Percentiles rank a stretch among this genome's conserved stretches.
Conservation (phyloP, 768 basidiomycete genomes). For the Mycena capillaripes region DNA sequence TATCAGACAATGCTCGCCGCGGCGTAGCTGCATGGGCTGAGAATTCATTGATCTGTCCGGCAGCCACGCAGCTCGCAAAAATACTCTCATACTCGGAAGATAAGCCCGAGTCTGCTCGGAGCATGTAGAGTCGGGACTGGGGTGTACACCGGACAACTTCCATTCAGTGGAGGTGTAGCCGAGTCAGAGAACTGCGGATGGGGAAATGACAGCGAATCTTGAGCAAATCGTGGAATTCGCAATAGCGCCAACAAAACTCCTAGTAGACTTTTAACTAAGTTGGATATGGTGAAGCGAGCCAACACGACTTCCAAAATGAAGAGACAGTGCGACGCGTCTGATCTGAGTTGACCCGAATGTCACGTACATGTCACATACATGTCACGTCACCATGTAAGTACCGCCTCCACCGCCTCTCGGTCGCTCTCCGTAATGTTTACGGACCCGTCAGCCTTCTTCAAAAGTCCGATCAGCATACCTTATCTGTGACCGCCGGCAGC, state of each 20-base stretch:
- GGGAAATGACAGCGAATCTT: no score
- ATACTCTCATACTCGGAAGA: background rate
- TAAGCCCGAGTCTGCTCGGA: no score
- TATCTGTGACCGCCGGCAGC: background rate
- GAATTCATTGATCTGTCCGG: background rate
- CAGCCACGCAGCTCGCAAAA: background rate
- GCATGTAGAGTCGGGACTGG: no score
- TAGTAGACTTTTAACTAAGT: background rate
- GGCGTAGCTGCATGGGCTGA: background rate
- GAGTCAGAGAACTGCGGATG: no score
- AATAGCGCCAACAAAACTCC: no score
- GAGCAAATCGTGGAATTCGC: no score
- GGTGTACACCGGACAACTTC: no score
- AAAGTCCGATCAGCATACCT: background rate
- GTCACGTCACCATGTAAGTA: background rate
- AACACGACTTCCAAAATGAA: no score
- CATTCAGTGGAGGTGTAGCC: no score
- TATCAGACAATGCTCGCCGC: background rate
- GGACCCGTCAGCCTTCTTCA: background rate
- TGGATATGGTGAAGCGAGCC: no score
- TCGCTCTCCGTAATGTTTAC: background rate
- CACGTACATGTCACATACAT: background rate
- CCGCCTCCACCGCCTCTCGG: background rate
- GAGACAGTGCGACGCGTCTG: slow-evolving; percentile 10
- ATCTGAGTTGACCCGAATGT: background rate